These are phyloP conservation scores for Quercus mongolica DNA, from an alignment of 306 rosid genomes.

Conservation along the genomic window DNA sequence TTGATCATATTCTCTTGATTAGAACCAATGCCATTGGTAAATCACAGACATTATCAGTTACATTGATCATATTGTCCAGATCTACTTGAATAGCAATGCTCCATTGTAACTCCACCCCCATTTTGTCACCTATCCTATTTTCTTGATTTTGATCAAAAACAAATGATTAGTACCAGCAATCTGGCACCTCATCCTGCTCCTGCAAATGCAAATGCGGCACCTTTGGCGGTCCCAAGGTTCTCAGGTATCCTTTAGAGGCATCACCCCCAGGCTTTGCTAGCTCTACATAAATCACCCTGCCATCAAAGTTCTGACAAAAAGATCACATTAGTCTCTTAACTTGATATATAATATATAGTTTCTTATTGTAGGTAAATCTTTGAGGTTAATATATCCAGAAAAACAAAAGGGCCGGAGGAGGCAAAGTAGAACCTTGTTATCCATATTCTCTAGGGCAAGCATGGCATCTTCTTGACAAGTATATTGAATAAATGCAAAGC, in stretches of 20 bases:
- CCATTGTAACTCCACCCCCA: not conserved
- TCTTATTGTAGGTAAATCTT: not conserved
- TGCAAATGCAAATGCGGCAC: slow-evolving; percentile 42
- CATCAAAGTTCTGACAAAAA: slow-evolving; percentile 45
- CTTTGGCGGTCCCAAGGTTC: slow-evolving; percentile 72
- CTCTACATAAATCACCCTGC: slow-evolving; percentile 63
- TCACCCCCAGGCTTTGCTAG: slow-evolving; percentile 59
- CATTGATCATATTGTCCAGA: not conserved
- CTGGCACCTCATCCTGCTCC: slow-evolving; percentile 58
- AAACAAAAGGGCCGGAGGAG: not conserved
- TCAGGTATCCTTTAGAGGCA: slow-evolving; percentile 38
- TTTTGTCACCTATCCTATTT: not conserved
- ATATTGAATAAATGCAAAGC: slow-evolving; percentile 85
- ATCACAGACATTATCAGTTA: not conserved
- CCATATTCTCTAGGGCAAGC: slow-evolving; percentile 89
- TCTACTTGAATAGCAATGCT: not conserved
- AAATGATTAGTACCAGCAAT: slow-evolving; percentile 82
- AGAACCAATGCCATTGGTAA: not conserved
- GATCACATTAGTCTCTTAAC: slow-evolving; percentile 7
- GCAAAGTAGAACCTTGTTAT: slow-evolving; percentile 58
- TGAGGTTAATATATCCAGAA: not conserved
- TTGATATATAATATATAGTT: no score
- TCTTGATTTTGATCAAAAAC: not conserved
- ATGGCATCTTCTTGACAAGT: slow-evolving; percentile 72
- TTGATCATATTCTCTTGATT: not conserved